Evolutionary conservation across 2,329 filamentous ascomycete species (phyloP), one percentile per base, ranked within the genome.

Genomic region (Xylaria sp.): DNA sequence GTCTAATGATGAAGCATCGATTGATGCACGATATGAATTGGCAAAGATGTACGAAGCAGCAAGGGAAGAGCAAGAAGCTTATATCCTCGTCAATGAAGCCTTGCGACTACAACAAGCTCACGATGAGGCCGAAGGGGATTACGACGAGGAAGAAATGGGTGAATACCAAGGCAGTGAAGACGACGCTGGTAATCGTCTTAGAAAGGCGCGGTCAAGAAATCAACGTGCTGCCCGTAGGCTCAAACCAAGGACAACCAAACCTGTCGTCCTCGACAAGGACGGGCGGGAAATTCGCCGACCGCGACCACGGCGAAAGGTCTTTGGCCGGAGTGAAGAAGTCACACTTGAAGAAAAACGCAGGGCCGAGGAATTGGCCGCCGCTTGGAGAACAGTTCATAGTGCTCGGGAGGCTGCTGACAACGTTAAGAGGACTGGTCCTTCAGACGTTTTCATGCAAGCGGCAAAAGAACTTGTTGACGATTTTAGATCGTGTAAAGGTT

Each of bases 11-110:
- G 76, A 79, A 51, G 75, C 78, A 28, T 76, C 75, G 67, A 89
- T 95, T 57, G 91, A 94, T 70, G 92, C 93, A 48, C 90, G 93
- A 48, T 89, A 92, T 37, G 89, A 93, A 74, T 84, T 98, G 10
- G 93, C 93, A 13, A 94, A 92, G 75, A 89, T 98, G 79, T 97
- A 97, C 76, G 93, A 97, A 78, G 89, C 87, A 71, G 87, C 87
- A 54, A 90, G 90, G 71, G 89, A 91, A 81, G 89, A 88, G 25
- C 91, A 94, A 75, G 89, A 93, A 75, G 94, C 94, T 1, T 88
- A 94, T 67, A 90, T 92, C 68, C 88, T 94, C 60, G 89, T 93
- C 58, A 91, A 91, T 41, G 91, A 97, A 78, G 90, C 93, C 9
- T 87, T 95, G 73, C 85, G 88, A 39, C 82, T 94, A 25, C 87